These are phyloP conservation scores for Epithemia pelagica DNA, from an alignment of 108 stramenopile species.

Conservation along the genomic window DNA sequence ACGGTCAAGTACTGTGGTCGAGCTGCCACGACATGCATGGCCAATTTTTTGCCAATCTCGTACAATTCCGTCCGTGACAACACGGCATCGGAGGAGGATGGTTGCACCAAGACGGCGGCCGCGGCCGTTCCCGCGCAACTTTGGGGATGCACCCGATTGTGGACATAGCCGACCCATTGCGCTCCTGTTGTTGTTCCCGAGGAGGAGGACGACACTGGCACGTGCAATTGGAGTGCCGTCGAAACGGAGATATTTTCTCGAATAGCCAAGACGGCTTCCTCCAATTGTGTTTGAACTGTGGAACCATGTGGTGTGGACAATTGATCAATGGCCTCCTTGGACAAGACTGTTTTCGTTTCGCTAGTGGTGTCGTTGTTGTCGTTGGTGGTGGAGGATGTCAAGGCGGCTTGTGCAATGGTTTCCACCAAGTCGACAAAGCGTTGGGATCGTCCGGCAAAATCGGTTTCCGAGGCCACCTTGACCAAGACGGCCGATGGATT, in stretches of 20 bases:
- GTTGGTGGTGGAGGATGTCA: conserved; percentile 16
- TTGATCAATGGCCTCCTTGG: neutral
- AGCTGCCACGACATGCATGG: conserved; percentile 95
- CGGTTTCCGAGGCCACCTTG: conserved; percentile 70
- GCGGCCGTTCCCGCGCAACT: conserved; percentile 58
- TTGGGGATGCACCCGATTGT: conserved; percentile 38
- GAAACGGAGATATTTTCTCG: conserved; percentile 66
- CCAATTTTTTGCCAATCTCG: conserved; percentile 73
- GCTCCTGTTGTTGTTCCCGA: conserved; percentile 16
- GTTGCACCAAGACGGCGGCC: conserved; percentile 39
- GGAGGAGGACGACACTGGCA: too few relatives aligned
- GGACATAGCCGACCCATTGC: conserved; percentile 63
- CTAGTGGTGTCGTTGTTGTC: conserved; percentile 22
- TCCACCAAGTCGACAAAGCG: conserved; percentile 55
- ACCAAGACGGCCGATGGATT: conserved; percentile 42
- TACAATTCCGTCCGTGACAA: conserved; percentile 14
- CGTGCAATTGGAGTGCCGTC: conserved; percentile 31
- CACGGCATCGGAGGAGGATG: neutral
- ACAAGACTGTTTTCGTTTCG: neutral
- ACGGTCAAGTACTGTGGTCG: conserved; percentile 64
- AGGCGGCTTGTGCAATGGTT: conserved; percentile 53
- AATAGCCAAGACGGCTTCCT: conserved; percentile 74
- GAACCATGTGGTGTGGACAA: conserved; percentile 20
- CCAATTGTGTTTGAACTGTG: conserved; percentile 34
- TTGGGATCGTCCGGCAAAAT: conserved; percentile 63